These are phyloP conservation scores for Ceratocystis diversiconidia DNA, from an alignment of 2,329 filamentous ascomycete genomes.

Conservation along the genomic window DNA sequence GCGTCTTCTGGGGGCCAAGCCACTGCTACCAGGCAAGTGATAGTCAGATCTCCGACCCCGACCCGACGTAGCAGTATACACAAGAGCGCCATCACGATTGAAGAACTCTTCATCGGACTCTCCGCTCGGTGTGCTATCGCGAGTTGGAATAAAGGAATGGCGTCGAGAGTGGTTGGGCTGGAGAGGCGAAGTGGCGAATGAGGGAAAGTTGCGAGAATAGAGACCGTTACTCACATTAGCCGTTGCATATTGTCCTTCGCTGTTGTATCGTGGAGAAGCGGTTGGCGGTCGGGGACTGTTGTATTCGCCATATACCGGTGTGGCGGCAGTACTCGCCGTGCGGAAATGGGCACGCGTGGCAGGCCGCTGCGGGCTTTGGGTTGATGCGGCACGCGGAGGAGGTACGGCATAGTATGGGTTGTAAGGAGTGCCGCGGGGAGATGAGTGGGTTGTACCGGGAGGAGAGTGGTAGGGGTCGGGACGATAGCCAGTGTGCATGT, in stretches of 20 bases:
- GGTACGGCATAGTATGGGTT: background rate
- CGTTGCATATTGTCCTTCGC: conserved; percentile 48
- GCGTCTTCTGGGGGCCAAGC: conserved; percentile 8
- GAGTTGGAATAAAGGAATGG: conserved; percentile 44
- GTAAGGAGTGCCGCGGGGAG: conserved; percentile 12
- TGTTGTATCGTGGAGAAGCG: conserved; percentile 48
- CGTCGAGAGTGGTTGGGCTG: conserved; percentile 37
- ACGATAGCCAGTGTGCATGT: background rate
- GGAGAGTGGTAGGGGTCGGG: conserved; percentile 12
- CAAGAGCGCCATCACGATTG: conserved; percentile 13
- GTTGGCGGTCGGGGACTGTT: conserved; percentile 33
- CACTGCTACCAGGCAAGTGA: conserved; percentile 5
- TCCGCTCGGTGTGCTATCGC: conserved; percentile 43
- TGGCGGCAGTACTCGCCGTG: conserved; percentile 11
- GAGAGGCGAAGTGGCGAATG: conserved; percentile 29
- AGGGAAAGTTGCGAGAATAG: conserved; percentile 35
- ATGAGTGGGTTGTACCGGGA: conserved; percentile 12
- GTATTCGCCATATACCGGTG: conserved; percentile 10
- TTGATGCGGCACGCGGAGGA: conserved; percentile 8
- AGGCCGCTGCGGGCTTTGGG: conserved; percentile 17
- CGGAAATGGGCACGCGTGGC: conserved; percentile 19
- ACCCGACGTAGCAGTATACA: conserved; percentile 12
- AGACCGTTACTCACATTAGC: conserved; percentile 48
- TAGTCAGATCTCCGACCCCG: conserved; percentile 12
- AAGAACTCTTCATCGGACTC: conserved; percentile 45